These are phyloP conservation scores for Trametes gibbosa DNA, from an alignment of 768 basidiomycete genomes.

Conservation along the genomic window DNA sequence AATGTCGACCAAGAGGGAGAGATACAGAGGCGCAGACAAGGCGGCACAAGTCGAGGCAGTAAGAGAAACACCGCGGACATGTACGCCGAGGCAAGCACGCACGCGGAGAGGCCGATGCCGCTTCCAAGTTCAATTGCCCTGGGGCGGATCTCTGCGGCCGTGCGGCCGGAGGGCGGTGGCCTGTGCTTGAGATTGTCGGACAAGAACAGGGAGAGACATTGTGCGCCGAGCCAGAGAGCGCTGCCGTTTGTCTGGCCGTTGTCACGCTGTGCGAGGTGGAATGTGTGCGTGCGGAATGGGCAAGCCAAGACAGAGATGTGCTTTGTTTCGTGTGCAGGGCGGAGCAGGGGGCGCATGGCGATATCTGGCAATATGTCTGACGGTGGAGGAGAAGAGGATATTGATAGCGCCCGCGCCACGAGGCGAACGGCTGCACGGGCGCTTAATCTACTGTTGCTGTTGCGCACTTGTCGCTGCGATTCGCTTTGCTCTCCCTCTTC, in stretches of 20 bases:
- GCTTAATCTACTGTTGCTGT: background rate
- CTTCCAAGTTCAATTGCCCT: conserved; percentile 76
- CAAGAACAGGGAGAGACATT: conserved; percentile 68
- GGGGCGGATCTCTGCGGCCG: conserved; percentile 24
- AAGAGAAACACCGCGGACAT: background rate
- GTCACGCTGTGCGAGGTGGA: conserved; percentile 54
- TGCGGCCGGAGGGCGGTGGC: conserved; percentile 7
- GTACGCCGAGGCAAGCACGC: conserved; percentile 31
- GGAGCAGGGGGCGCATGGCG: too few relatives aligned
- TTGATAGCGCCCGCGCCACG: conserved; percentile 1
- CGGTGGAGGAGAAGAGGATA: background rate
- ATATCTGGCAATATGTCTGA: background rate
- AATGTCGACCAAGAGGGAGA: background rate
- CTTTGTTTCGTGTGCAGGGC: conserved; percentile 66
- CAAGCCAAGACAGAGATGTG: conserved; percentile 50
- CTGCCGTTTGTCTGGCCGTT: conserved; percentile 75
- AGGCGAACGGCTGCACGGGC: background rate
- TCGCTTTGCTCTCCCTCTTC: background rate
- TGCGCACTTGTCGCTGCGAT: background rate
- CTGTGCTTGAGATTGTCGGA: conserved; percentile 36
- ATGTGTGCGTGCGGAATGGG: conserved; percentile 37
- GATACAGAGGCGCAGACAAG: conserved; percentile 2
- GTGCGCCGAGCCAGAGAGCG: conserved; percentile 80
- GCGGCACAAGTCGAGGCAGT: background rate
- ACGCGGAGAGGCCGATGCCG: conserved; percentile 80